These are phyloP conservation scores for Yamadazyma dendronema DNA, from an alignment of 1,139 yeast genomes.

Conservation along the genomic window DNA sequence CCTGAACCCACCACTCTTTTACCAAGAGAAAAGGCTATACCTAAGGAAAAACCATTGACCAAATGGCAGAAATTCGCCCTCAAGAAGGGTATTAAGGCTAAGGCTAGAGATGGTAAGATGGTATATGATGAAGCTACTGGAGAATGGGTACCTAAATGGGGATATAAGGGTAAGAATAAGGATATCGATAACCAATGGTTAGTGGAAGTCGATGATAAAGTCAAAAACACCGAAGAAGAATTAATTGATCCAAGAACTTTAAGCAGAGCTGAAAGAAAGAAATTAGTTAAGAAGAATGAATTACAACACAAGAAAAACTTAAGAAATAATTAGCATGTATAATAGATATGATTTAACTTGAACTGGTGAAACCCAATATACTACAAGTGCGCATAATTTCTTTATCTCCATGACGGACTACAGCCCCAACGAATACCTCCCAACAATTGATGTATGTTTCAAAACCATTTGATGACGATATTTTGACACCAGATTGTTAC, in stretches of 20 bases:
- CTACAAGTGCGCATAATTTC: slow-evolving; percentile 2
- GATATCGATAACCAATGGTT: slow-evolving; percentile 88
- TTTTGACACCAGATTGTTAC: background rate
- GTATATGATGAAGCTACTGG: slow-evolving; percentile 86
- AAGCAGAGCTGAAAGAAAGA: slow-evolving; percentile 79
- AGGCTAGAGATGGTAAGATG: slow-evolving; percentile 86
- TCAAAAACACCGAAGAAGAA: slow-evolving; percentile 64
- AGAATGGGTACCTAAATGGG: slow-evolving; percentile 99
- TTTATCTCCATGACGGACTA: slow-evolving; percentile 6
- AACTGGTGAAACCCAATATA: too few relatives aligned
- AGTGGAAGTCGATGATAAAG: slow-evolving; percentile 86
- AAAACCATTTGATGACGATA: too few relatives aligned
- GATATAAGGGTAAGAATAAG: slow-evolving; percentile 91
- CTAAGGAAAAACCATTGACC: slow-evolving; percentile 87
- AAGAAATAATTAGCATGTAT: slow-evolving; percentile 21
- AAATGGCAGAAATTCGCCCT: slow-evolving; percentile 98
- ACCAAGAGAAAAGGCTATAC: slow-evolving; percentile 95
- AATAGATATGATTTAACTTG: background rate
- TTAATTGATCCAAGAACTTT: slow-evolving; percentile 84
- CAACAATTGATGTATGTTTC: slow-evolving; percentile 66
- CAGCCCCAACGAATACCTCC: slow-evolving; percentile 38
- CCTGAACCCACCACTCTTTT: slow-evolving; percentile 82
- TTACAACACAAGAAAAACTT: slow-evolving; percentile 83
- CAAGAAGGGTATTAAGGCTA: slow-evolving; percentile 89
- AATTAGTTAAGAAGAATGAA: slow-evolving; percentile 79